phyloP scores from a whole-genome alignment of 768 basidiomycete genomes.

The Boletus huronensis region DNA sequence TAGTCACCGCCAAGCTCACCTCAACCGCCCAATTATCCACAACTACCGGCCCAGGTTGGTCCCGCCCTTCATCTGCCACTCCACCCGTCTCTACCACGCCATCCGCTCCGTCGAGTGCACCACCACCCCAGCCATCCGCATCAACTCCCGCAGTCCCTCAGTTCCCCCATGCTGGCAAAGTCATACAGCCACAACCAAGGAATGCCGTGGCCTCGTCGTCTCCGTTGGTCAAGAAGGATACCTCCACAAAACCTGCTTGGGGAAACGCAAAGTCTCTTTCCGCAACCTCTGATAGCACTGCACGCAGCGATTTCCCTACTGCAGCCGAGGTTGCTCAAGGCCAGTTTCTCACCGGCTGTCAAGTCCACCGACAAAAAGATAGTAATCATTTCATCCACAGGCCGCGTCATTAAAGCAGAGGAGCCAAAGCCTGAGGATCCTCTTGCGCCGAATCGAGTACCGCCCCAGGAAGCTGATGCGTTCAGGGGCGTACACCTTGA shows the following conservation, averaged over 20 bases:
- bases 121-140: constrained; percentile 44
- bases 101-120: constrained; percentile 40
- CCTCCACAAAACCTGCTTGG: constrained; percentile 62
- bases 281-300: constrained; percentile 37
- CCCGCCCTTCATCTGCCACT: constrained; percentile 70
- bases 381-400: constrained; percentile 20
- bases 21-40: constrained; percentile 56
- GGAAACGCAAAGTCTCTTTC: constrained; percentile 49
- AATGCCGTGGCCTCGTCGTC: constrained; percentile 32
- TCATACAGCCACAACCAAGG: constrained; percentile 63
- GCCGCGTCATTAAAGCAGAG: constrained; percentile 20
- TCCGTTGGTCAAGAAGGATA: constrained; percentile 34
- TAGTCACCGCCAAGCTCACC: constrained; percentile 86
- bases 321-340: constrained; percentile 93
- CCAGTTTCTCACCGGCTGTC: constrained; percentile 32
- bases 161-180: constrained; percentile 56
- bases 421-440: constrained; percentile 52
- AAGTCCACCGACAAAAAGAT: not conserved
- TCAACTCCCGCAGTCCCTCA: constrained; percentile 43
- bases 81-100: constrained; percentile 56
- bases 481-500: constrained; percentile 93
- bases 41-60: constrained; percentile 67
- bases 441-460: constrained; percentile 52
- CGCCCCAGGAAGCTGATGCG: constrained; percentile 82
- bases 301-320: constrained; percentile 83